Percentiles rank a stretch among this genome's conserved stretches.
phyloP scores from a whole-genome alignment of 2,329 filamentous ascomycete species.

The Calonectria pteridis region DNA sequence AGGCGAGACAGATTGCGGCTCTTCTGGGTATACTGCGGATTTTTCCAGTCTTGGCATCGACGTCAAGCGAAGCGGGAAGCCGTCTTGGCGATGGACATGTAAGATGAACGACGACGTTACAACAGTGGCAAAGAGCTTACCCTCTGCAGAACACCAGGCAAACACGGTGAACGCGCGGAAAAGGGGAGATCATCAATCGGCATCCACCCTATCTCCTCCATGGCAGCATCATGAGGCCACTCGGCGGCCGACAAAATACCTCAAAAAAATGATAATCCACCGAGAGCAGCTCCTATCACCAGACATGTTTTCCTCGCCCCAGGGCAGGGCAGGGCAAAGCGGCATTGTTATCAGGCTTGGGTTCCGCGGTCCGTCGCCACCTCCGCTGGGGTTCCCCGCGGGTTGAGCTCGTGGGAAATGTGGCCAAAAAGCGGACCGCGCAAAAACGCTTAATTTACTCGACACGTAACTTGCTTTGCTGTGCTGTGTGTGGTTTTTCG shows the following conservation, averaged over 20 bases:
- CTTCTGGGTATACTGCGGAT: constrained; percentile 10
- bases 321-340: too few species aligned
- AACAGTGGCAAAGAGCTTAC: neutral
- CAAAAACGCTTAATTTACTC: constrained; percentile 16
- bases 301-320: neutral
- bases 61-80: neutral
- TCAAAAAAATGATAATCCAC: neutral
- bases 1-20: constrained; percentile 12
- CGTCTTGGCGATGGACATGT: neutral
- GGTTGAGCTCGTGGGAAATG: constrained; percentile 18
- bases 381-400: constrained; percentile 24
- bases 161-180: neutral
- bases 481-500: constrained; percentile 18
- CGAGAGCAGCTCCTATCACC: constrained; percentile 3
- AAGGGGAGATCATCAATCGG: neutral
- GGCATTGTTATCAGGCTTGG: neutral
- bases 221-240: constrained; percentile 17
- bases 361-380: constrained; percentile 16
- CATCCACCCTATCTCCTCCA: neutral
- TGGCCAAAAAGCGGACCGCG: constrained; percentile 16
- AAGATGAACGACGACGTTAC: neutral
- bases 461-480: neutral
- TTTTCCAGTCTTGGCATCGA: constrained; percentile 7
- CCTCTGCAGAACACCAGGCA: neutral
- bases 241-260: constrained; percentile 14